Evolutionary conservation across 1,139 yeast genomes (phyloP).

Genomic region (Hemisphaericaspora lyxosophila): DNA sequence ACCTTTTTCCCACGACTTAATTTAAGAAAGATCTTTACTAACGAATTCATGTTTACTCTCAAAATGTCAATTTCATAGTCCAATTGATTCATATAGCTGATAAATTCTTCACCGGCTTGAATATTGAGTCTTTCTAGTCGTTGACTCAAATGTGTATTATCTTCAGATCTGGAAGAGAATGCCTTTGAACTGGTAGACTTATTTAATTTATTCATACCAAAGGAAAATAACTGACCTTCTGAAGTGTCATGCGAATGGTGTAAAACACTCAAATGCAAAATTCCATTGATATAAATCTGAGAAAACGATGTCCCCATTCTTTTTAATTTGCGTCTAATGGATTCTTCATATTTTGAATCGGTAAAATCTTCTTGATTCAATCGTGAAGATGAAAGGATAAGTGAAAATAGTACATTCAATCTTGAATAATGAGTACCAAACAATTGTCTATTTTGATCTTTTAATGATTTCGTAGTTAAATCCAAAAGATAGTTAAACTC

Average conservation of each 20-base stretch:
- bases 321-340: slow-evolving; percentile 49
- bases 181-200: slow-evolving; percentile 25
- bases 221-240: slow-evolving; percentile 32
- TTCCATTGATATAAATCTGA: slow-evolving; percentile 60
- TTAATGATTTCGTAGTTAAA: slow-evolving; percentile 47
- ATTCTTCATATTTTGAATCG: slow-evolving; percentile 42
- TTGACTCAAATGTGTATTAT: slow-evolving; percentile 5
- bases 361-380: slow-evolving; percentile 51
- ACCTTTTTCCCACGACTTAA: slow-evolving; percentile 36
- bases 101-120: slow-evolving; percentile 10
- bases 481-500: slow-evolving; percentile 47
- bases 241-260: slow-evolving; percentile 27
- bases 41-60: slow-evolving; percentile 28
- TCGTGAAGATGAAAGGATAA: slow-evolving; percentile 52
- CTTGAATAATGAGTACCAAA: slow-evolving; percentile 54
- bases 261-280: slow-evolving; percentile 49
- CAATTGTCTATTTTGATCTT: slow-evolving; percentile 47
- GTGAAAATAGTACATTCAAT: slow-evolving; percentile 48
- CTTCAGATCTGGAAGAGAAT: slow-evolving; percentile 19
- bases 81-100: slow-evolving; percentile 35
- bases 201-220: slow-evolving; percentile 33
- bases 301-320: slow-evolving; percentile 54
- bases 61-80: slow-evolving; percentile 37
- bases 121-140: slow-evolving; percentile 5
- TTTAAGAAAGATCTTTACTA: slow-evolving; percentile 29